Conservation (phyloP, 306 rosid species). For the Ochetophila trinervis region DNA sequence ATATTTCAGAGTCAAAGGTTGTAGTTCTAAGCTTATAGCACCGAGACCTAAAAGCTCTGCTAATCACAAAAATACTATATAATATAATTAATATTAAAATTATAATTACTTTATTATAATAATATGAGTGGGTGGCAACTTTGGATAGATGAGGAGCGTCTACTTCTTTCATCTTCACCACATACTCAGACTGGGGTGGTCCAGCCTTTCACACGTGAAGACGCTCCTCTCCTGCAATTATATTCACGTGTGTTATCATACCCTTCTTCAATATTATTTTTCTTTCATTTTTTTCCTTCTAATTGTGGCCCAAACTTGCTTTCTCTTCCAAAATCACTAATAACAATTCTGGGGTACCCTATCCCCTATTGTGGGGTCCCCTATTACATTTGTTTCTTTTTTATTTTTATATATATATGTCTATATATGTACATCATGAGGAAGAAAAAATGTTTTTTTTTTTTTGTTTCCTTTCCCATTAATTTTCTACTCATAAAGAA, state of each 20-base stretch:
- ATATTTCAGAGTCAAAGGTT: slow-evolving; percentile 57
- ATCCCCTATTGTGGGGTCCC: no score
- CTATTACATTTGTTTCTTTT: no score
- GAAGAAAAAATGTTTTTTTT: background rate
- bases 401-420: no score
- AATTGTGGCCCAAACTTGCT: slow-evolving; percentile 19
- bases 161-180: slow-evolving; percentile 19
- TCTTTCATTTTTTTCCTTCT: background rate
- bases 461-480: no score
- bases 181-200: slow-evolving; percentile 49
- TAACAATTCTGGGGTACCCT: no score
- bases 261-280: slow-evolving; percentile 36
- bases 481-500: background rate
- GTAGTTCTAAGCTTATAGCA: slow-evolving; percentile 25
- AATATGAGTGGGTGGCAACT: slow-evolving; percentile 53
- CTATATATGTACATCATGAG: background rate
- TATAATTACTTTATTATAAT: background rate
- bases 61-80: slow-evolving; percentile 2
- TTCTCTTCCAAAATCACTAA: background rate
- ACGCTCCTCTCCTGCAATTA: slow-evolving; percentile 79
- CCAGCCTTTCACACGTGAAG: slow-evolving; percentile 93
- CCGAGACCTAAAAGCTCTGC: slow-evolving; percentile 48
- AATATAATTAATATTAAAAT: background rate
- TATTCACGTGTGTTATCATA: slow-evolving; percentile 79
- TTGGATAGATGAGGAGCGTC: slow-evolving; percentile 68